Evolutionary conservation across 2,329 filamentous ascomycete species (phyloP).

Genomic region (Beauveria bassiana): DNA sequence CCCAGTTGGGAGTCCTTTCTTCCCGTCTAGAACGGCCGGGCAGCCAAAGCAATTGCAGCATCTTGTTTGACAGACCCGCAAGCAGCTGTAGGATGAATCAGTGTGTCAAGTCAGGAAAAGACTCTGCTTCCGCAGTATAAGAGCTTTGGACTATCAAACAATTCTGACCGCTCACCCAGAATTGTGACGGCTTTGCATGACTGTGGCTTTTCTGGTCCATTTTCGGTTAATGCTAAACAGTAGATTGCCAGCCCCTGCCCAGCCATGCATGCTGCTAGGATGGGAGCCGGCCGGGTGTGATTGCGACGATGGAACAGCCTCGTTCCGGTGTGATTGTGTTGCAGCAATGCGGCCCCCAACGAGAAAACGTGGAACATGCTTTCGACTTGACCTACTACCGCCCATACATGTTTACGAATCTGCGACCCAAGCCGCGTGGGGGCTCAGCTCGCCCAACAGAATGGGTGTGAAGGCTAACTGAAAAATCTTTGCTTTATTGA

Average conservation of each 20-base stretch:
- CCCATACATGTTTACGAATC: neutral
- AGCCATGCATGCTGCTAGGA: neutral
- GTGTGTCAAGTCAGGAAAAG: neutral
- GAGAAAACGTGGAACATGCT: neutral
- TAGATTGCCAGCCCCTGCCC: neutral
- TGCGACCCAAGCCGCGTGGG: neutral
- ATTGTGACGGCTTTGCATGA: neutral
- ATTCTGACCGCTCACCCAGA: neutral
- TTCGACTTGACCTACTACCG: neutral
- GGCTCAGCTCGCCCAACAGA: neutral
- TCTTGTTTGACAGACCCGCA: neutral
- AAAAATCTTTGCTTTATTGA: neutral
- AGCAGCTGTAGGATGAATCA: neutral
- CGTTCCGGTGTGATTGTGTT: constrained; percentile 4
- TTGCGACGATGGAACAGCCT: constrained; percentile 3
- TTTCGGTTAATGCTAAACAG: neutral
- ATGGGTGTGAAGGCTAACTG: neutral
- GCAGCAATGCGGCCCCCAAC: constrained; percentile 1
- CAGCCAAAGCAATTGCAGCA: neutral
- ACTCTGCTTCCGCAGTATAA: neutral
- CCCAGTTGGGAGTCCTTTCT: neutral
- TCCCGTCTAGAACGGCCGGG: neutral
- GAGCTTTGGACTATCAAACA: neutral
- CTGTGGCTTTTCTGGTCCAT: neutral
- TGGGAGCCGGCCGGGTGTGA: neutral